A percentile compares a stretch with the other conserved stretches of the same genome.
These are phyloP conservation scores for Condylostoma magnum DNA, from an alignment of 169 alveolate species.

Conservation along the genomic window DNA sequence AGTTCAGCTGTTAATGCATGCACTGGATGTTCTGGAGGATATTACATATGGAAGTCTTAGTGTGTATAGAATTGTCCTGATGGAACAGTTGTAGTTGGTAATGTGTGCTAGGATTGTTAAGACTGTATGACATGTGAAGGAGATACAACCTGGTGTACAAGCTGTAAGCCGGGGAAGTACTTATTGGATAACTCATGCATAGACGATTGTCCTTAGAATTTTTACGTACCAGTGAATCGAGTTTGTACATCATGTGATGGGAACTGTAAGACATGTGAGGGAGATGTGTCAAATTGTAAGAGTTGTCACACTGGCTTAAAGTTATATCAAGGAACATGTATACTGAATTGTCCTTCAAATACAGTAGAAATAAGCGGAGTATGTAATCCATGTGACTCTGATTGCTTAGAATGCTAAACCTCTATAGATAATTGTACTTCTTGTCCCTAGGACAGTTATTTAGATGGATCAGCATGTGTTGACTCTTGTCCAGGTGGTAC, in stretches of 20 bases:
- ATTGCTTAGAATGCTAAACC: background rate
- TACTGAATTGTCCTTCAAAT: background rate
- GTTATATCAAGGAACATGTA: background rate
- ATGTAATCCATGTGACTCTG: background rate
- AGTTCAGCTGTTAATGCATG: too few relatives aligned
- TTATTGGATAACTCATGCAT: background rate
- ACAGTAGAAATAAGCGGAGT: background rate
- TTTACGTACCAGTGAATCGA: background rate
- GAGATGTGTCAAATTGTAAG: background rate
- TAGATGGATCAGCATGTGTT: background rate
- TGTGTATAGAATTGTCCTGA: too few relatives aligned
- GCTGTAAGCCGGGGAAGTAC: background rate
- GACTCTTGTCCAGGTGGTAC: background rate
- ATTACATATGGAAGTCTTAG: too few relatives aligned
- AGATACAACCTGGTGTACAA: background rate
- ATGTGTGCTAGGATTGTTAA: too few relatives aligned
- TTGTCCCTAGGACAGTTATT: background rate
- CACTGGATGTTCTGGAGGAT: too few relatives aligned
- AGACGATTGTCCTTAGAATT: background rate
- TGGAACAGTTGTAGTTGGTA: too few relatives aligned
- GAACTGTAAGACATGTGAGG: background rate
- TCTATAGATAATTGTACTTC: constrained; percentile 9
- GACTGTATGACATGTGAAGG: background rate
- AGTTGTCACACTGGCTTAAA: background rate
- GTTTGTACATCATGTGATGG: constrained; percentile 1